These are phyloP conservation scores for Monarda citriodora DNA, from an alignment of 305 asterid species.

Conservation along the genomic window DNA sequence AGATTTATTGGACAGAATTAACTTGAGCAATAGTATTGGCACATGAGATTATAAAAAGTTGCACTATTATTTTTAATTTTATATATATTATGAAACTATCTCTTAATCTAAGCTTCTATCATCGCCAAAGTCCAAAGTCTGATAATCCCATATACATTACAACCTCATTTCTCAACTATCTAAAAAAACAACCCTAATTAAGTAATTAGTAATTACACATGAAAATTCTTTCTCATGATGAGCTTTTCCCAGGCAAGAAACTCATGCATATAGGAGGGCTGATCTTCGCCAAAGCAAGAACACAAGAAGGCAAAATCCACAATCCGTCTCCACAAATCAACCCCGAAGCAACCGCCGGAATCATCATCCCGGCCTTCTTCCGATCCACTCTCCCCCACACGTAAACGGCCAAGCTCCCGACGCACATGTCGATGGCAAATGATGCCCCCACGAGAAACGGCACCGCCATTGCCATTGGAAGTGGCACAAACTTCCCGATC, in stretches of 20 bases:
- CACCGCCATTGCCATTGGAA: constrained; percentile 96
- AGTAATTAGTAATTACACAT: not conserved
- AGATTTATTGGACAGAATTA: too few relatives aligned
- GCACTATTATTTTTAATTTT: not conserved
- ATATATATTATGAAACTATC: not conserved
- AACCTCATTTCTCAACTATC: not conserved
- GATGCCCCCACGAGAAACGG: constrained; percentile 86
- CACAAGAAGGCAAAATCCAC: constrained; percentile 80
- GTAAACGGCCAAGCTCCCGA: constrained; percentile 69
- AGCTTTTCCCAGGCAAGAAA: constrained; percentile 37
- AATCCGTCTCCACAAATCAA: constrained; percentile 88
- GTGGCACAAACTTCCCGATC: constrained; percentile 58
- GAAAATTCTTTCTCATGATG: constrained; percentile 14
- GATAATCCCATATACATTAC: not conserved
- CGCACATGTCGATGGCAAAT: constrained; percentile 87
- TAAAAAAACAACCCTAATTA: too few relatives aligned
- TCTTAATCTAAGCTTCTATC: not conserved
- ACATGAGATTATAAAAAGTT: not conserved
- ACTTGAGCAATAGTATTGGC: too few relatives aligned
- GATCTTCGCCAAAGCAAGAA: constrained; percentile 66
- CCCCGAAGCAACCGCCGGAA: constrained; percentile 90
- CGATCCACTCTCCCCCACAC: constrained; percentile 52
- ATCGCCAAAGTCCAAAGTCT: not conserved
- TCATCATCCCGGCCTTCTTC: constrained; percentile 58
- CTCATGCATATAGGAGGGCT: constrained; percentile 85